Evolutionary conservation across 108 stramenopile species (phyloP), one percentile per base, ranked within the genome.

Genomic region (Discostella stelligeroides): DNA sequence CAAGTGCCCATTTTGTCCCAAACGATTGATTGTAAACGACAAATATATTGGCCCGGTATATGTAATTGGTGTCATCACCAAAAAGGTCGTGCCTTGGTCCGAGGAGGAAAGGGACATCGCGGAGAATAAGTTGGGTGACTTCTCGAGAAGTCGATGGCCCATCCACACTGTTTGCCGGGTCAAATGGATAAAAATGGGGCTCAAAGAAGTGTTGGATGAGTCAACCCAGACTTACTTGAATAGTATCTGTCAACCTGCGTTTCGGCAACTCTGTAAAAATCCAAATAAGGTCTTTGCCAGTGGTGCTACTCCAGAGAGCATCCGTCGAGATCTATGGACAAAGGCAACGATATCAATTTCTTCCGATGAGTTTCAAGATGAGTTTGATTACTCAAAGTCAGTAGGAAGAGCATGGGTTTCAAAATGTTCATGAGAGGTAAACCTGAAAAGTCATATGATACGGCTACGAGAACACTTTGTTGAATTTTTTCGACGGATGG

Each of bases 1-100:
- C 6, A 66, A 24, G 21, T 67, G 66, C 20, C 27, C 1, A 2
- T 41, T 49, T 23, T 17, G 25, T 15, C 67, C 67, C 0, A 9
- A 21, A 0, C 34, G 53, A 39, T 20, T 68, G 54, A 0, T 23
- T 0, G 67, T 43, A 1, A 25, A 11, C 21, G 39, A 40, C 11
- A 23, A 21, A 34, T 68, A 68, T 40, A 68, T 68, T 23, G 67
- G 67, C 2, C 67, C 67, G 18, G 67, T 68, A 1, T 68, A 68
- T 38, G 41, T 57, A 9, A 68, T 68, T 8, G 67, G 67, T 15
- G 27, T 68, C 1, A 53, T 68, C 0, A 68, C 67, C 29, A 47
- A 54, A 37, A 56, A 68, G 20, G 40, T 68, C 40, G 18, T 39
- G 53, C 67, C 67, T 8, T 41, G 38, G 20, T 68, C 67, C 12